phyloP scores from a whole-genome alignment of 768 basidiomycete species.

The Daedaleopsis nitida region DNA sequence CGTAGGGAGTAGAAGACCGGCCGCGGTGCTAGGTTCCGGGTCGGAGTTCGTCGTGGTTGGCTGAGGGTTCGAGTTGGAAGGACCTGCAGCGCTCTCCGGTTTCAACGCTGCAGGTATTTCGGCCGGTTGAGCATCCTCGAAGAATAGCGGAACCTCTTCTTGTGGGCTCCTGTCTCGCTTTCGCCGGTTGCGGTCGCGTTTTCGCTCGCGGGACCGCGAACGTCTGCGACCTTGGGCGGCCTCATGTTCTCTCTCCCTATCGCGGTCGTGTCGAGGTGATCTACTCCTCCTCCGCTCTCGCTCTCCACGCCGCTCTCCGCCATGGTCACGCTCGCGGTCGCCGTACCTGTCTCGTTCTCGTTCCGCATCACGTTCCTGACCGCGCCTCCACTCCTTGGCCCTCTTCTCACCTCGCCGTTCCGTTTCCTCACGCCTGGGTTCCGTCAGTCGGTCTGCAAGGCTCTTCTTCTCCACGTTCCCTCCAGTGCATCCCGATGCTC shows the following conservation, averaged over 20 bases:
- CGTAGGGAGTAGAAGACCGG: slow-evolving; percentile 57
- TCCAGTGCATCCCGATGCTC: not conserved
- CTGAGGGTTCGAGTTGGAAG: not conserved
- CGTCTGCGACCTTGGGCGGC: slow-evolving; percentile 7
- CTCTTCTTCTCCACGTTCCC: not conserved
- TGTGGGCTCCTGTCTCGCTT: not conserved
- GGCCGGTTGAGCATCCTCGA: slow-evolving; percentile 49
- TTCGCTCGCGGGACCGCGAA: slow-evolving; percentile 2
- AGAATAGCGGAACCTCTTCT: slow-evolving; percentile 40
- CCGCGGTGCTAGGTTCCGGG: slow-evolving; percentile 11
- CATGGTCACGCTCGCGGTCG: slow-evolving; percentile 1
- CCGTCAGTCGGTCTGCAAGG: not conserved
- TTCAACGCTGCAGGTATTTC: slow-evolving; percentile 32
- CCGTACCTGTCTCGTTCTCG: slow-evolving; percentile 1
- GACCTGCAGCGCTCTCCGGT: slow-evolving; percentile 15
- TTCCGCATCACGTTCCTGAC: not conserved
- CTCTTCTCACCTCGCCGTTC: not conserved
- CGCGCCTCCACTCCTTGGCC: slow-evolving; percentile 6
- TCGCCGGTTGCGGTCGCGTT: slow-evolving; percentile 8
- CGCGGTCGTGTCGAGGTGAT: slow-evolving; percentile 8
- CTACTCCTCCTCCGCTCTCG: slow-evolving; percentile 8
- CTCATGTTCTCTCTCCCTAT: not conserved
- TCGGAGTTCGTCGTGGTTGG: not conserved
- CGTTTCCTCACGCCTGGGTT: not conserved
- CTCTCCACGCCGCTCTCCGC: slow-evolving; percentile 5